Base-by-base conservation (phyloP, 306 rosid genomes). In the Mimosa pudica region DNA sequence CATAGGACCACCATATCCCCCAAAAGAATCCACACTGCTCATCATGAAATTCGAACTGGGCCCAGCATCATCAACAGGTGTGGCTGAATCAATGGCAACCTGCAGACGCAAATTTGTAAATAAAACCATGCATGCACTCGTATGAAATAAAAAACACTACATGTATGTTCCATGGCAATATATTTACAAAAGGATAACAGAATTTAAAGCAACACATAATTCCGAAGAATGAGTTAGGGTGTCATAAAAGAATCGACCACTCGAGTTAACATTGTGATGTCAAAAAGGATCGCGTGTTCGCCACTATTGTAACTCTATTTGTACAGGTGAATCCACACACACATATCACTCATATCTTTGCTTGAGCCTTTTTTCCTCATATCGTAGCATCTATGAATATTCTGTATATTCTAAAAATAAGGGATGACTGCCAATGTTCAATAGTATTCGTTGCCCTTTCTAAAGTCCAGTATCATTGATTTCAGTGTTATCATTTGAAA, bases 41-140 rank as follows among this genome's bases (percentile, higher is more conserved):
- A 90, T 71, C 89, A 88, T 86, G 79, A 84, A 87, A 86, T 71
- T 85, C 70, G 85, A 92, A 83, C 96, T 88, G 6, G 94, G 81
- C 66, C 98, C 96, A 62, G 92, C 91, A 49, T 92, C 98, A 81
- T 96, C 99, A 76, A 88, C 86, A 51, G 99, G 96, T 18, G 98
- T 85, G 67, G 99, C 97, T 17, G 99, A 91, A 86, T 93, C 98
- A 71, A 88, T 82, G 54, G 89, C 92, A 10, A 88, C 89, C 92
- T 88, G 80, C 79, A 84, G 9, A 64, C 10, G 58, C 67, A 86
- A 86, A 81, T 58, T 41, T 55, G 9, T 46, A 45, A 5, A 45
- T 45, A 45, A 45, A 45, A 45, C 42, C 42, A 38, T 38, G 42
- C 4, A 38, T 38, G 3, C 42, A 38, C 42, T 24, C 30, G 30